phyloP scores from a whole-genome alignment of 23 red algal genomes.

The Chondrus crispus region DNA sequence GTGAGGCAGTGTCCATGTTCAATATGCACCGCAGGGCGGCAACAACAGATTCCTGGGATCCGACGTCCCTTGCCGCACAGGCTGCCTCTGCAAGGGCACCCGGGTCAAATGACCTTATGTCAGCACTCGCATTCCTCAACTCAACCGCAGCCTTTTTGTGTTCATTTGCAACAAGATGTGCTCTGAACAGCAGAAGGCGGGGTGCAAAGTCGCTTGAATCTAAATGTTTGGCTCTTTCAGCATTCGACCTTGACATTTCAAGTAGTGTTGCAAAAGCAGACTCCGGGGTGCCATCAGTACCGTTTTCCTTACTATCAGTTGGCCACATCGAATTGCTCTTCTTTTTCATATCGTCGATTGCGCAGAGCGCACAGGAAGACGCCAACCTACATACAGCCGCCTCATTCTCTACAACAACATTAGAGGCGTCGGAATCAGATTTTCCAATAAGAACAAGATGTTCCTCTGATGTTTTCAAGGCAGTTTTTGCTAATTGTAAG shows the following conservation, averaged over 20 bases:
- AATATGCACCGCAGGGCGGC: conserved; percentile 54
- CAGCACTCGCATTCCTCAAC: conserved; percentile 3
- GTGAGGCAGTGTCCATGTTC: conserved; percentile 1
- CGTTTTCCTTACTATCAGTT: not conserved
- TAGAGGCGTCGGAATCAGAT: not conserved
- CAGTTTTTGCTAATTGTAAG: conserved; percentile 26
- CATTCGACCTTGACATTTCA: conserved; percentile 13
- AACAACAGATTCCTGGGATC: conserved; percentile 36
- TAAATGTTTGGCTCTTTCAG: conserved; percentile 43
- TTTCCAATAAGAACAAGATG: not conserved
- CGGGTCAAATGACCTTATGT: conserved; percentile 54
- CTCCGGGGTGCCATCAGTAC: not conserved
- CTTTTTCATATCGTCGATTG: not conserved
- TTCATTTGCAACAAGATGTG: conserved; percentile 29
- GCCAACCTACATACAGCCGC: conserved; percentile 40
- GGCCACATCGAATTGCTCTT: not conserved
- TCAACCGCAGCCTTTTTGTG: conserved; percentile 28
- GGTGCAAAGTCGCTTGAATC: conserved; percentile 50
- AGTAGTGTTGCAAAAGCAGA: not conserved
- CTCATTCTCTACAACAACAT: conserved; percentile 53
- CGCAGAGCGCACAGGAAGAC: conserved; percentile 49
- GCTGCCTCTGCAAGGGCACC: conserved; percentile 55
- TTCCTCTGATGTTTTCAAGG: not conserved
- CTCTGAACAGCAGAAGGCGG: conserved; percentile 53
- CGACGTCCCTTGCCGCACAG: conserved; percentile 58